A percentile compares a stretch with the other conserved stretches of the same genome.
These are phyloP conservation scores for Sequoiadendron giganteum DNA, from an alignment of 75 land plant species.

Conservation along the genomic window DNA sequence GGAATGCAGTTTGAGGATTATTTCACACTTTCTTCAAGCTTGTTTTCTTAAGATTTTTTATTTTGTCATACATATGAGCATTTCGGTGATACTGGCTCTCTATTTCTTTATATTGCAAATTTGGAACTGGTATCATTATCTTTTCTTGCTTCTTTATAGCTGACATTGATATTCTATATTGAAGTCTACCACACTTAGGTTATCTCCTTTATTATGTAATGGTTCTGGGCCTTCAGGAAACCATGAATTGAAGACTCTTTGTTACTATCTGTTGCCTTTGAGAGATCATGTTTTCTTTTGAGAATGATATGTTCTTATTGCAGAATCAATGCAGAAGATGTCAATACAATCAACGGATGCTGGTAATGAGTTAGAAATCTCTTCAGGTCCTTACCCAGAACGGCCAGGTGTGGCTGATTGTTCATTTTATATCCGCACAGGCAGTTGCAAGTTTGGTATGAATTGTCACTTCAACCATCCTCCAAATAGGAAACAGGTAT, in stretches of 20 bases:
- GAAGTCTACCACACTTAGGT: not conserved
- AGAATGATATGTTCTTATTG: not conserved
- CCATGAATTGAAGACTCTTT: not conserved
- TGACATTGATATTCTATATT: not conserved
- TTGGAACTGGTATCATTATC: not conserved
- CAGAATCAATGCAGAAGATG: constrained; percentile 76
- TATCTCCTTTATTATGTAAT: not conserved
- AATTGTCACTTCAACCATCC: constrained; percentile 83
- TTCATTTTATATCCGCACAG: constrained; percentile 73
- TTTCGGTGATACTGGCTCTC: not conserved
- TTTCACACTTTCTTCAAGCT: not conserved
- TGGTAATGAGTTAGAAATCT: constrained; percentile 26
- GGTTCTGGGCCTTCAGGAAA: not conserved
- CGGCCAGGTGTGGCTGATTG: constrained; percentile 80
- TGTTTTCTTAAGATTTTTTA: not conserved
- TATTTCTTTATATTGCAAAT: not conserved
- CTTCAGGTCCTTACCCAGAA: constrained; percentile 57
- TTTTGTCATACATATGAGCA: not conserved
- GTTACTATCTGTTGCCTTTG: not conserved
- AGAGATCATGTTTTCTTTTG: not conserved
- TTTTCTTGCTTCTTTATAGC: not conserved
- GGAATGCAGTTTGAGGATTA: not conserved
- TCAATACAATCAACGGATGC: constrained; percentile 18
- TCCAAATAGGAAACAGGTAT: constrained; percentile 66
- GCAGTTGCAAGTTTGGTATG: constrained; percentile 76